Evolutionary conservation across 306 rosid genomes (phyloP), one percentile per base, ranked within the genome.

Genomic region (Lathyrus aphaca): DNA sequence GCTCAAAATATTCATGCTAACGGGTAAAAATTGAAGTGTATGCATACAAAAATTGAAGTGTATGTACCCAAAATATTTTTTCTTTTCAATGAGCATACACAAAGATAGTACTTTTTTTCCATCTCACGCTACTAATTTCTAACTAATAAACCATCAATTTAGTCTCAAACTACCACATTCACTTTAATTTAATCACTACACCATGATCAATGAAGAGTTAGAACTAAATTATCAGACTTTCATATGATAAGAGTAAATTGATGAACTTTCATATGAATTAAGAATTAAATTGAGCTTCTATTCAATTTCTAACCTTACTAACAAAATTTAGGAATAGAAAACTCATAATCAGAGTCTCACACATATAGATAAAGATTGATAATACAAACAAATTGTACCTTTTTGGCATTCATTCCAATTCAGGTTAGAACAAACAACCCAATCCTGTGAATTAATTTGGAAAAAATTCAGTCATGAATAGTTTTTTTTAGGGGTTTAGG

Each of bases 361-460:
- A 5, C 17, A 43, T 13, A 12, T 3, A 42, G 48, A 3, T 42
- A 43, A 12, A 44, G 14, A 44, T 15, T 7, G 55, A 11, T 3
- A 19, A 21, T 5, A 23, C n/a, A 19, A 17, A 35, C 59, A 0
- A 53, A 27, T 21, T 21, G 23, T 21, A 92, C 96, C 93, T 37
- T 10, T 32, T 44, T 92, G 98, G 62, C 98, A 92, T 74, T 79
- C 69, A 75, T 89, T 92, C 96, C 96, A 92, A 46, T 88, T 78
- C 80, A 91, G 83, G 77, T 86, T 70, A 15, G 77, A 72, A 30
- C 88, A 80, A 27, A 80, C 80, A 60, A 92, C 75, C 54, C 98
- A 92, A 44, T 89, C 96, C 96, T 92, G 86, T 59, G 45, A 78
- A 32, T 57, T 7, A 58, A 14, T 7, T 1, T 37, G 4, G 1